Conservation (phyloP, 495 filamentous ascomycete genomes). For the Neurospora pannonica region DNA sequence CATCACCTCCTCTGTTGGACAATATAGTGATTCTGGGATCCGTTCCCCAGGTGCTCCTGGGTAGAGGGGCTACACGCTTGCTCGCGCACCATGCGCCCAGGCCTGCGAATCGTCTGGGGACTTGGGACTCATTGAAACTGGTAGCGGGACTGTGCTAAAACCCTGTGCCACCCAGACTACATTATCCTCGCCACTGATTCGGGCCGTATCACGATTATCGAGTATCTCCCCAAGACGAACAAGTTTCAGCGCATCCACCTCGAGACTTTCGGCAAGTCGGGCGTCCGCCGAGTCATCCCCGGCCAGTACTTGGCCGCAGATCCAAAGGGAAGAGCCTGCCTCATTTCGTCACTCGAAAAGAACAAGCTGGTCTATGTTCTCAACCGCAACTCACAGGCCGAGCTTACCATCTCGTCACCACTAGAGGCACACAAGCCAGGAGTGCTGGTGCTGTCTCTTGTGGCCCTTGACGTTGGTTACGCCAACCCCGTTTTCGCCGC, state of each 20-base stretch:
- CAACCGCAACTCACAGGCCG: slow-evolving; percentile 87
- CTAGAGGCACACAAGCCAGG: slow-evolving; percentile 97
- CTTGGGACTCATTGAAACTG: slow-evolving; percentile 6
- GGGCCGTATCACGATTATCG: slow-evolving; percentile 85
- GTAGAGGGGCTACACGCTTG: not conserved
- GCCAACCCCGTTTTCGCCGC: slow-evolving; percentile 95
- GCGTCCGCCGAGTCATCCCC: slow-evolving; percentile 86
- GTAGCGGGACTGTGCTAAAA: slow-evolving; percentile 49
- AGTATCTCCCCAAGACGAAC: slow-evolving; percentile 82
- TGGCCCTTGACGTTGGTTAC: slow-evolving; percentile 86
- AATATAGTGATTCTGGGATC: slow-evolving; percentile 91
- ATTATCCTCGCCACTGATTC: slow-evolving; percentile 94
- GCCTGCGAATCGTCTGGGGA: slow-evolving; percentile 12
- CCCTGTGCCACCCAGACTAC: slow-evolving; percentile 59
- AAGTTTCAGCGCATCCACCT: slow-evolving; percentile 82
- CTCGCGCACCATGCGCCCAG: slow-evolving; percentile 10
- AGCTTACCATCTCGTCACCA: slow-evolving; percentile 92
- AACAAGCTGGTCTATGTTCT: slow-evolving; percentile 99
- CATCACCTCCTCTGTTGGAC: slow-evolving; percentile 37
- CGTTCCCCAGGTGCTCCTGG: slow-evolving; percentile 39
- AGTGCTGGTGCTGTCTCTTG: slow-evolving; percentile 78
- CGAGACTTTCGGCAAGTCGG: slow-evolving; percentile 97
- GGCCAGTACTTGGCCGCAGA: slow-evolving; percentile 92
- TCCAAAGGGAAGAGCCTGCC: slow-evolving; percentile 87
- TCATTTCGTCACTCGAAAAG: slow-evolving; percentile 93